Base-by-base conservation (phyloP, 495 filamentous ascomycete species). In the Wilcoxina mikolae region DNA sequence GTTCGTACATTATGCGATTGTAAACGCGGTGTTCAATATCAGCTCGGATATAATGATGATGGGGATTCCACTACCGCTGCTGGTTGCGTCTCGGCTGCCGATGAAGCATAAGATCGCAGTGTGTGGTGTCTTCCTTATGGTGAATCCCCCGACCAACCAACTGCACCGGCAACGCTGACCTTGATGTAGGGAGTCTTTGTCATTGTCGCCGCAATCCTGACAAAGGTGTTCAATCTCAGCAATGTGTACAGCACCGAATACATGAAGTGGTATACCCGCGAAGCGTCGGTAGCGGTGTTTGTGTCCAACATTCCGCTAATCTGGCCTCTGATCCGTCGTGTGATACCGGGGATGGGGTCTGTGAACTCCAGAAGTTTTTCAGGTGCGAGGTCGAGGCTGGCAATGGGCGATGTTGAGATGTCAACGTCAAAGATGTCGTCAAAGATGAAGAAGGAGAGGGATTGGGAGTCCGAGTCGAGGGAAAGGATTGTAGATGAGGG, bases 1-100 rank as follows among this genome's bases (percentile, higher is more conserved):
- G 9, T 76, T 73, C 49, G 70, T 74, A 39, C 65, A 75, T 59
- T 77, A 76, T 60, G 70, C 72, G 55, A 75, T 78, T 58, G 60
- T 74, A 5, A 69, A 77, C 58, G 71, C 54, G 3, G 51, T 56
- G 42, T 65, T 70, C 58, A 67, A 70, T 56, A 57, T 70, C 55
- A 62, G 56, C 25, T 64, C 61, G 17, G 68, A 70, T 43, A 15
- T 68, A 4, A 11, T 54, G 39, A 66, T 70, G 56, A 58, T 70
- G 11, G 29, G 48, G 55, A 62, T 70, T 42, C 51, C 67, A 0
- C 31, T 69, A 0, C 68, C 68, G 2, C 24, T 70, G 9, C 47
- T 70, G 9, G 20, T 55, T 12, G 54, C 53, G 33, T 41, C 59
- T 20, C 25, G 48, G 11, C 31, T 69, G 4, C 67, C 67, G 0